phyloP scores from a whole-genome alignment of 1,284 basidiomycete genomes.

The Gastroboletus turbinatus region DNA sequence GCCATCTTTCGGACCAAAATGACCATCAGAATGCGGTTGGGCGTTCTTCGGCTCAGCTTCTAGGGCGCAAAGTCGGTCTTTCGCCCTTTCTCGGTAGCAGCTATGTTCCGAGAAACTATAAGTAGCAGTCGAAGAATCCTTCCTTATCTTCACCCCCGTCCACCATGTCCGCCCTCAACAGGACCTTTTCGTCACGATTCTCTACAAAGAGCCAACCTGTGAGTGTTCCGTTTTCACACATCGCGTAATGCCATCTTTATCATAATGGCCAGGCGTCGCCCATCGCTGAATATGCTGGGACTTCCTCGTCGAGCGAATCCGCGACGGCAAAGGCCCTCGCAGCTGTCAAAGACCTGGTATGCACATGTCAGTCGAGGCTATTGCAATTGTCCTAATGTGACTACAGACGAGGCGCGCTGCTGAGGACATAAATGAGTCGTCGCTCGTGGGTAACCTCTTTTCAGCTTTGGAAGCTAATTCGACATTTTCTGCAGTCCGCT shows the following conservation, averaged over 20 bases:
- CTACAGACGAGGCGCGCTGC: constrained; percentile 28
- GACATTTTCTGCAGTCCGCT: constrained; percentile 40
- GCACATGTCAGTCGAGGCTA: not conserved
- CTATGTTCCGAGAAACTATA: constrained; percentile 21
- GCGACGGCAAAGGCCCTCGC: constrained; percentile 25
- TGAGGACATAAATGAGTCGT: constrained; percentile 34
- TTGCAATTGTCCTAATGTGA: not conserved
- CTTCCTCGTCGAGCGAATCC: constrained; percentile 17
- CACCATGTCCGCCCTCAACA: constrained; percentile 29
- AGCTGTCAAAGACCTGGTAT: constrained; percentile 35
- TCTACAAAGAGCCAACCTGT: constrained; percentile 30
- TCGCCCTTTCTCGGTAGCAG: constrained; percentile 19
- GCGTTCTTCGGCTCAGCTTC: constrained; percentile 26
- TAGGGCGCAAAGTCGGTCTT: constrained; percentile 9
- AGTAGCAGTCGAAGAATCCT: constrained; percentile 12
- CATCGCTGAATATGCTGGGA: constrained; percentile 8
- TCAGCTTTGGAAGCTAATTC: not conserved
- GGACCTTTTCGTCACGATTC: constrained; percentile 33
- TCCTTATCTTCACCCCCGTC: constrained; percentile 4
- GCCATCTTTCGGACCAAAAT: not conserved
- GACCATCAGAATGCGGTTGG: constrained; percentile 2
- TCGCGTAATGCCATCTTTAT: not conserved
- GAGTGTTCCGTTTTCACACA: not conserved
- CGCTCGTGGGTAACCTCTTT: constrained; percentile 17
- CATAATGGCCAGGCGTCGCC: constrained; percentile 18